These are phyloP conservation scores for Lachnum nothofagi DNA, from an alignment of 2,329 filamentous ascomycete genomes.

Conservation along the genomic window DNA sequence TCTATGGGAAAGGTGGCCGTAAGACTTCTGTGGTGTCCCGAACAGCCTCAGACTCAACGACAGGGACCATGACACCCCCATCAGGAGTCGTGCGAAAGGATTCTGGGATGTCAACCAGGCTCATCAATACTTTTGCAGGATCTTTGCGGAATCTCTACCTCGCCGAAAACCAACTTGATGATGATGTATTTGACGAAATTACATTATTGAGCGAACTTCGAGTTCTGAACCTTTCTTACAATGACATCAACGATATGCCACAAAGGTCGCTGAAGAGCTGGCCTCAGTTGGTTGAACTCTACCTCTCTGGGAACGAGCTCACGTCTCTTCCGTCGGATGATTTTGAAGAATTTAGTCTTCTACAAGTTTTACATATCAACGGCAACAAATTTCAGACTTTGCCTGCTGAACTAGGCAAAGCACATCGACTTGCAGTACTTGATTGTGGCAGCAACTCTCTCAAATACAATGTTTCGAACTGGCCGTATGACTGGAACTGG, in stretches of 20 bases:
- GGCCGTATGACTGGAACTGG: conserved; percentile 99
- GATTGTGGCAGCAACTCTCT: conserved; percentile 93
- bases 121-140: conserved; percentile 81
- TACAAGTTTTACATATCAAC: conserved; percentile 92
- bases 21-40: conserved; percentile 81
- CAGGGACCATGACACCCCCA: conserved; percentile 39
- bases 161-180: conserved; percentile 88
- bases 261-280: conserved; percentile 82
- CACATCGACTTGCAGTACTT: conserved; percentile 83
- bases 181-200: conserved; percentile 92
- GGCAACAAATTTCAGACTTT: conserved; percentile 96
- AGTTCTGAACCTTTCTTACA: conserved; percentile 90
- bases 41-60: conserved; percentile 46
- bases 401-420: conserved; percentile 89
- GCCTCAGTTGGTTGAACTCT: conserved; percentile 85
- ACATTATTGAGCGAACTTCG: conserved; percentile 76
- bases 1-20: conserved; percentile 71
- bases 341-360: conserved; percentile 77
- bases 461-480: conserved; percentile 98
- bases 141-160: conserved; percentile 80
- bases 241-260: conserved; percentile 87
- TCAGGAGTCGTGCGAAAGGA: conserved; percentile 70
- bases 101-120: conserved; percentile 73
- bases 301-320: conserved; percentile 90
- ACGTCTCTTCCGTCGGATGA: conserved; percentile 90